Percentiles rank a stretch among this genome's conserved stretches.
These are phyloP conservation scores for Eutrema salsugineum DNA, from an alignment of 441 rosid species.

Conservation along the genomic window DNA sequence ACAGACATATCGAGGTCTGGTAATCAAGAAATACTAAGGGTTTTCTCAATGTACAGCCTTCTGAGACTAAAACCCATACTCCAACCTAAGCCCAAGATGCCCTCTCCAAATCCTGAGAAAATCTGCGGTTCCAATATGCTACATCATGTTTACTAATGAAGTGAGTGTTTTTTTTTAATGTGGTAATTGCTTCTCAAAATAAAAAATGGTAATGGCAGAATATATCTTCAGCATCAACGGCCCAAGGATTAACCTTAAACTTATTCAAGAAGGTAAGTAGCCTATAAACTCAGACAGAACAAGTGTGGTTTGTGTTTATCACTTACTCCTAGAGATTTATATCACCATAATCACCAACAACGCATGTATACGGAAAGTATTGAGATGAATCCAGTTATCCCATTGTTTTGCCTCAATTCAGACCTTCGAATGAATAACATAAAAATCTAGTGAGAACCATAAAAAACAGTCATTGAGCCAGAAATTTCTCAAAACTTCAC, in stretches of 20 bases:
- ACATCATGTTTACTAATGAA: constrained; percentile 76
- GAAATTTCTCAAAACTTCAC: neutral
- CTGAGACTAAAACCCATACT: constrained; percentile 79
- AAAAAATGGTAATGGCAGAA: constrained; percentile 49
- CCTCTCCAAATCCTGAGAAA: constrained; percentile 69
- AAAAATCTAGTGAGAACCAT: neutral
- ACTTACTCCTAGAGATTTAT: too few relatives aligned
- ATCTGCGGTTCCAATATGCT: constrained; percentile 56
- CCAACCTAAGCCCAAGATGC: constrained; percentile 13
- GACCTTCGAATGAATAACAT: neutral
- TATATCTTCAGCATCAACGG: constrained; percentile 65
- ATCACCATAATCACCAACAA: too few relatives aligned
- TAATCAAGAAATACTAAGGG: too few relatives aligned
- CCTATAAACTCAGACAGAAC: too few relatives aligned
- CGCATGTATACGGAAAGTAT: too few relatives aligned
- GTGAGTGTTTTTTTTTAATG: constrained; percentile 70
- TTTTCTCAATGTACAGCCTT: too few relatives aligned
- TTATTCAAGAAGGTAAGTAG: too few relatives aligned
- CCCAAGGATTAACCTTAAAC: constrained; percentile 73
- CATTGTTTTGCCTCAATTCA: too few relatives aligned
- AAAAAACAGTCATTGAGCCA: too few relatives aligned
- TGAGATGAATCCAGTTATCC: too few relatives aligned
- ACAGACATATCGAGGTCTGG: too few relatives aligned
- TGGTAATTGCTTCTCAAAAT: constrained; percentile 71
- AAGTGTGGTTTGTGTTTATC: too few relatives aligned